Percentiles rank a stretch among this genome's conserved stretches.
Conservation (phyloP, 176 grass and related monocot species). For the Neostapfia colusana region DNA sequence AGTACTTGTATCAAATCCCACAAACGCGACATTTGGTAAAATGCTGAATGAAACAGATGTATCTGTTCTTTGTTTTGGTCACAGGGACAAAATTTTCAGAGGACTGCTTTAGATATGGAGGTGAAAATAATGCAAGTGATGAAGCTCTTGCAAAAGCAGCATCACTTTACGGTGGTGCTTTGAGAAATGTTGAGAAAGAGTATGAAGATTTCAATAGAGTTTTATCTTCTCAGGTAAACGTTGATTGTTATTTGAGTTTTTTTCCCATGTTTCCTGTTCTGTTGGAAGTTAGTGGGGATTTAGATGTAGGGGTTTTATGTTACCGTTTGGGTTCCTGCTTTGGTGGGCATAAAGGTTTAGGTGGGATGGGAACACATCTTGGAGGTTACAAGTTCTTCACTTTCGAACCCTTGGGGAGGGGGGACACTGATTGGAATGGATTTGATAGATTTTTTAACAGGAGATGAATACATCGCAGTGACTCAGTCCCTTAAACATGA, state of each 20-base stretch:
- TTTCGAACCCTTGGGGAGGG: background rate
- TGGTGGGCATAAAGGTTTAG: background rate
- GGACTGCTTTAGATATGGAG: constrained; percentile 94
- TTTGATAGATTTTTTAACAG: background rate
- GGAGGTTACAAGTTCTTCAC: background rate
- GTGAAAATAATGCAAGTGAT: constrained; percentile 68
- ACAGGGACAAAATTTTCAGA: constrained; percentile 94
- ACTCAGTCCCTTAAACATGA: background rate
- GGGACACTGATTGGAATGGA: background rate
- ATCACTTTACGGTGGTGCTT: constrained; percentile 79
- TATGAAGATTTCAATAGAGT: constrained; percentile 80
- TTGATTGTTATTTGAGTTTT: background rate
- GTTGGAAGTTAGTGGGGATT: background rate
- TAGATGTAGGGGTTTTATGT: background rate
- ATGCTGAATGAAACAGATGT: constrained; percentile 7
- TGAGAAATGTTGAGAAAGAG: constrained; percentile 98
- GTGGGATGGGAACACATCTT: background rate
- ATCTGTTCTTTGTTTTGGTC: constrained; percentile 39
- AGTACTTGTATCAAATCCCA: background rate
- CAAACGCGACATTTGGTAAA: constrained; percentile 27
- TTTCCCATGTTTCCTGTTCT: constrained; percentile 10
- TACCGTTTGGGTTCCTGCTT: constrained; percentile 5
- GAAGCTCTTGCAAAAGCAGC: constrained; percentile 75
- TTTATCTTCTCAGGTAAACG: constrained; percentile 77
- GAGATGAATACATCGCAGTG: background rate